Evolutionary conservation across 2,329 filamentous ascomycete genomes (phyloP).

Genomic region (Aspergillus amoenus): DNA sequence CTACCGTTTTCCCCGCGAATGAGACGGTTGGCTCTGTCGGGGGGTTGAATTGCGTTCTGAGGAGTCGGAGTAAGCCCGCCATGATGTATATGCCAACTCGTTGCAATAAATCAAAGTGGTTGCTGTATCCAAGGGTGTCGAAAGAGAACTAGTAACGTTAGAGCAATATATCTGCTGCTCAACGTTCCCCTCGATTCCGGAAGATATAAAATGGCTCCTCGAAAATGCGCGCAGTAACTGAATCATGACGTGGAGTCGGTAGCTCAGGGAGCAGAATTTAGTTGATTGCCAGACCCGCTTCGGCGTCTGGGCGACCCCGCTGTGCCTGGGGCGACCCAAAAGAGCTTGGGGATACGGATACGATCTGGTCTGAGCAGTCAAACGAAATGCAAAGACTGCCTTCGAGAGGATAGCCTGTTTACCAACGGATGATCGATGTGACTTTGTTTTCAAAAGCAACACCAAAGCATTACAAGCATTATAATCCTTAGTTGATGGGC

Average conservation of each 20-base stretch:
- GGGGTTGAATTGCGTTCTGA: slow-evolving; percentile 33
- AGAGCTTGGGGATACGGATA: slow-evolving; percentile 3
- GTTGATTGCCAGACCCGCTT: slow-evolving; percentile 11
- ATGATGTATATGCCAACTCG: slow-evolving; percentile 17
- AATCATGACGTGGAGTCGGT: slow-evolving; percentile 5
- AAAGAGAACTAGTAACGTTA: neutral
- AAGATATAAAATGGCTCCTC: neutral
- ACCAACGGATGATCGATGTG: neutral
- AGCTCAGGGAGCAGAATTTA: neutral
- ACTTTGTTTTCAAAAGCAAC: neutral
- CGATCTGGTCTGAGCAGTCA: neutral
- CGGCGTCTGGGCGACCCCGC: slow-evolving; percentile 15
- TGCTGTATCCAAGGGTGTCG: neutral
- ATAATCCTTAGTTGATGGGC: neutral
- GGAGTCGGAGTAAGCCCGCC: slow-evolving; percentile 30
- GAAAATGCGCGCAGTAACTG: neutral
- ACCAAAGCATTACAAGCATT: neutral
- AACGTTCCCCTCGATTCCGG: neutral
- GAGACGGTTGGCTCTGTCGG: slow-evolving; percentile 39
- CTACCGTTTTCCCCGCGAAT: slow-evolving; percentile 47
- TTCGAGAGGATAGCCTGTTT: neutral
- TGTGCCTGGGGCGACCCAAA: slow-evolving; percentile 3
- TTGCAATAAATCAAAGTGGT: neutral
- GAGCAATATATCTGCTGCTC: neutral
- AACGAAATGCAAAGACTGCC: neutral